Evolutionary conservation across 352 stramenopile species (phyloP).

Genomic region (Thraustotheca clavata): DNA sequence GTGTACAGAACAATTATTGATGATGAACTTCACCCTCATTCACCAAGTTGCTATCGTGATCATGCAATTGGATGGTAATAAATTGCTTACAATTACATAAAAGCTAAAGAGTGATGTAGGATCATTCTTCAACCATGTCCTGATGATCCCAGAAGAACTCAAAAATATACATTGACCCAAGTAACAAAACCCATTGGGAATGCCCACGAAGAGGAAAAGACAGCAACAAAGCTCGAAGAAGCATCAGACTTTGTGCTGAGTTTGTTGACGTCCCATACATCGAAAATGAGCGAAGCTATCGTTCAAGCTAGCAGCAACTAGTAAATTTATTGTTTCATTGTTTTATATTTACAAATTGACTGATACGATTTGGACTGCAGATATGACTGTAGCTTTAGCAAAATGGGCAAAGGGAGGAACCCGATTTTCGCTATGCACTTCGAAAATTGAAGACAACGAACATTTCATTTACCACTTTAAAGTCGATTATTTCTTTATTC

Average conservation of each 20-base stretch:
- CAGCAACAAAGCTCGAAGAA: background rate
- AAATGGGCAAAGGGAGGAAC: too few relatives aligned
- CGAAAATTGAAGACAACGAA: too few relatives aligned
- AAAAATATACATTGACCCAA: background rate
- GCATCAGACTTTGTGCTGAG: background rate
- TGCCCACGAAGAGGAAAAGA: background rate
- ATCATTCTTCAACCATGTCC: background rate
- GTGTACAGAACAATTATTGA: slow-evolving; percentile 11
- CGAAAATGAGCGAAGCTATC: background rate
- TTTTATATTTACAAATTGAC: too few relatives aligned
- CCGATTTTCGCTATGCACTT: too few relatives aligned
- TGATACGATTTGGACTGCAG: too few relatives aligned
- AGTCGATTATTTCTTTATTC: too few relatives aligned
- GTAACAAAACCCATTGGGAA: background rate
- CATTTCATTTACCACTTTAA: too few relatives aligned
- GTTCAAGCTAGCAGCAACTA: background rate
- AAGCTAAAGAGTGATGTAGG: background rate
- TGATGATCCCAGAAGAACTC: background rate
- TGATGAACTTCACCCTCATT: background rate
- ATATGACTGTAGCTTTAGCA: too few relatives aligned
- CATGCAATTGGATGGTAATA: slow-evolving; percentile 1
- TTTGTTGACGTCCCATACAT: background rate
- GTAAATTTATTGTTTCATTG: background rate
- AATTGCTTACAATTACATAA: background rate
- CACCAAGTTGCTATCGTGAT: background rate